Percentiles rank a stretch among this genome's conserved stretches.
Conservation (phyloP, 1,139 yeast genomes). For the Hyphopichia khmerensis region DNA sequence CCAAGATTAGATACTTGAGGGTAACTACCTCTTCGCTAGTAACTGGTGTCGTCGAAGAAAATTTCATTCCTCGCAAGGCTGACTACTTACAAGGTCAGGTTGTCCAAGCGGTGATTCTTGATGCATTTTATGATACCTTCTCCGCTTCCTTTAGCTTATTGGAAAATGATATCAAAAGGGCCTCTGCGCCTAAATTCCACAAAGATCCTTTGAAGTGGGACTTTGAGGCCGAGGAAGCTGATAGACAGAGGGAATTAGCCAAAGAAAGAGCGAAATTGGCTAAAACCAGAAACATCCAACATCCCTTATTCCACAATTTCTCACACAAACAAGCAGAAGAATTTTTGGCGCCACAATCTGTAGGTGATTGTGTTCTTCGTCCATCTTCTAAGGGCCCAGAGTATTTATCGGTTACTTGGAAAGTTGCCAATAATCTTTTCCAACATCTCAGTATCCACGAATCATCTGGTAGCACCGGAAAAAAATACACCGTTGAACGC, state of each 20-base stretch:
- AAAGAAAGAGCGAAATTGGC: constrained; percentile 57
- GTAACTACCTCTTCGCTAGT: constrained; percentile 77
- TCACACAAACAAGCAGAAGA: constrained; percentile 90
- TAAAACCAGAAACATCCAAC: constrained; percentile 76
- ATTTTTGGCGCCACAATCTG: constrained; percentile 79
- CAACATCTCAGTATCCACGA: constrained; percentile 91
- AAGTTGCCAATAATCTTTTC: constrained; percentile 84
- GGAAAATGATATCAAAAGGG: constrained; percentile 63
- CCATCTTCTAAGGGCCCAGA: constrained; percentile 91
- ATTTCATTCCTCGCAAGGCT: constrained; percentile 57
- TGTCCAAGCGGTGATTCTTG: constrained; percentile 75
- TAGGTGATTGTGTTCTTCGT: constrained; percentile 92
- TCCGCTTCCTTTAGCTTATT: constrained; percentile 72
- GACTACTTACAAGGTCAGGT: constrained; percentile 69
- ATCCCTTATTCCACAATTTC: constrained; percentile 85
- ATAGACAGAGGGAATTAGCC: constrained; percentile 56
- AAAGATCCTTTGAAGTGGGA: constrained; percentile 80
- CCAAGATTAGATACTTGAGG: constrained; percentile 43
- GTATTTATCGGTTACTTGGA: constrained; percentile 94
- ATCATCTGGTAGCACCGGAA: constrained; percentile 54
- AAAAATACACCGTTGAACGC: constrained; percentile 65
- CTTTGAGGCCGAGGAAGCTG: constrained; percentile 69
- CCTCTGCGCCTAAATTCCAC: constrained; percentile 48
- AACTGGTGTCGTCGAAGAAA: constrained; percentile 69
- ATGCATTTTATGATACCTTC: constrained; percentile 69